Conservation (phyloP, 2,329 filamentous ascomycete genomes). For the Nemania abortiva region DNA sequence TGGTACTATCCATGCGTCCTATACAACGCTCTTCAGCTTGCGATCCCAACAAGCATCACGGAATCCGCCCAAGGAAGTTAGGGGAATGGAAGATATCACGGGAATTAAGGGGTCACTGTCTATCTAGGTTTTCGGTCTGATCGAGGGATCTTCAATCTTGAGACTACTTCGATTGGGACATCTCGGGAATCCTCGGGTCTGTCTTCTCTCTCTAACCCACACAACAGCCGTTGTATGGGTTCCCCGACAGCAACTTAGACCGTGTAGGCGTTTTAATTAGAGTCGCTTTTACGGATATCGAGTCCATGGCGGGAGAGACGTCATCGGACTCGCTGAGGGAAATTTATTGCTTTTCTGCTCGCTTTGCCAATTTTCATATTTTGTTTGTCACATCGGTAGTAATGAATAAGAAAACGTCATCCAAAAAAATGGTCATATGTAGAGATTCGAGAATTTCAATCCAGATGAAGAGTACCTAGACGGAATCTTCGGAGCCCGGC, state of each 20-base stretch:
- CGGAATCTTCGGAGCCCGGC: too few relatives aligned
- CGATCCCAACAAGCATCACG: background rate
- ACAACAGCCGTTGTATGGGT: constrained; percentile 45
- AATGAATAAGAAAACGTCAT: constrained; percentile 31
- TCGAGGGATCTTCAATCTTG: background rate
- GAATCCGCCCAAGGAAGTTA: background rate
- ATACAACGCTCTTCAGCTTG: background rate
- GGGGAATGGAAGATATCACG: constrained; percentile 9
- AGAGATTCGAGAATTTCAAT: background rate
- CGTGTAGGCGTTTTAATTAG: constrained; percentile 33
- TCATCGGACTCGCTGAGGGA: constrained; percentile 55
- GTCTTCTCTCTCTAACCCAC: constrained; percentile 68
- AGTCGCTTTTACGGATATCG: constrained; percentile 36
- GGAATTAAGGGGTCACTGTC: constrained; percentile 20
- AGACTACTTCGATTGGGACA: constrained; percentile 3
- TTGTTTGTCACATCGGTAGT: constrained; percentile 25
- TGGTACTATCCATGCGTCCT: background rate
- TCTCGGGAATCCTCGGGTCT: constrained; percentile 56
- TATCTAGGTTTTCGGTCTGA: constrained; percentile 20
- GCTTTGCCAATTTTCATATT: constrained; percentile 5
- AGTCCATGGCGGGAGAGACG: constrained; percentile 72
- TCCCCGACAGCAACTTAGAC: constrained; percentile 62
- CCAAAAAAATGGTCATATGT: background rate
- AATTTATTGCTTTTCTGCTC: background rate
- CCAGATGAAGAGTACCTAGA: background rate